Evolutionary conservation across 331 rosid species (phyloP).

Genomic region (Saraca asoca): DNA sequence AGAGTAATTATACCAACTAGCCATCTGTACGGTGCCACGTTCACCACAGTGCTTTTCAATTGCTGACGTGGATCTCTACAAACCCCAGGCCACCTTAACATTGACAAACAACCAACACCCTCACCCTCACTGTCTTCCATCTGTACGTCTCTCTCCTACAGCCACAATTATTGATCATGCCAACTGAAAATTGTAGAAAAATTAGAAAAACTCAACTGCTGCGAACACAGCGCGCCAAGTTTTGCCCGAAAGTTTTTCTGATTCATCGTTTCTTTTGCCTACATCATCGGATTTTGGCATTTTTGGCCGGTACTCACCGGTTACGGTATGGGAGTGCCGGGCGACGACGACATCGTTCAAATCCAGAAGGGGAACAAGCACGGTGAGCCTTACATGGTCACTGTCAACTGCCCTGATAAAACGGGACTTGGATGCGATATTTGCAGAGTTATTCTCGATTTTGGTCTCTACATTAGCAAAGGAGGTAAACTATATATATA

Average conservation of each 20-base stretch:
- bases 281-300: not conserved
- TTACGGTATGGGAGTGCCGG: constrained; percentile 47
- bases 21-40: constrained; percentile 17
- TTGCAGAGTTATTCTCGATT: constrained; percentile 67
- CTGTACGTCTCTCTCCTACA: too few relatives aligned
- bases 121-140: too few relatives aligned
- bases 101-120: too few relatives aligned
- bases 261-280: not conserved
- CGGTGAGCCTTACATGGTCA: constrained; percentile 57
- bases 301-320: constrained; percentile 1
- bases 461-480: constrained; percentile 63
- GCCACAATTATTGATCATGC: too few relatives aligned
- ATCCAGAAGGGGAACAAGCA: constrained; percentile 46
- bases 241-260: too few relatives aligned
- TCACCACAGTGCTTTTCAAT: constrained; percentile 8
- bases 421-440: constrained; percentile 77
- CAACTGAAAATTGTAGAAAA: too few relatives aligned
- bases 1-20: not conserved
- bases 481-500: constrained; percentile 51
- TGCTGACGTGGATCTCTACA: constrained; percentile 29
- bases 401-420: constrained; percentile 78
- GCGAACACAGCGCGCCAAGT: not conserved
- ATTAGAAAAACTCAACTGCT: not conserved
- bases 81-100: not conserved
- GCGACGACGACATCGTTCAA: constrained; percentile 56